Percentiles rank a stretch among this genome's conserved stretches.
These are phyloP conservation scores for Nicotiana obtusifolia DNA, from an alignment of 257 asterid species.

Conservation along the genomic window DNA sequence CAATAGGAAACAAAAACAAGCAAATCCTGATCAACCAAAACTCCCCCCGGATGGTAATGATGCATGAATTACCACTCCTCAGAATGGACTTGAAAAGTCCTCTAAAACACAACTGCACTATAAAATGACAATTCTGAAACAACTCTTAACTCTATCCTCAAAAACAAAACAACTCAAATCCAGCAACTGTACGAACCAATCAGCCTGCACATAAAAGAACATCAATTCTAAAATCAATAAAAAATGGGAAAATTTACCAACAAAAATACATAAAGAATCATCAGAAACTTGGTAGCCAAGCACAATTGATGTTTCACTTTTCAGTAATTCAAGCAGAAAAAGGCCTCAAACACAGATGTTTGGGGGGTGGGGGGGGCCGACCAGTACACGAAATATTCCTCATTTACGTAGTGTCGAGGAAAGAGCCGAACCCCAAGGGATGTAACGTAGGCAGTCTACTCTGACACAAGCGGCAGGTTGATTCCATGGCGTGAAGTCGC, in stretches of 20 bases:
- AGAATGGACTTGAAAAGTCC: constrained; percentile 16
- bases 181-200: constrained; percentile 24
- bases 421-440: no score
- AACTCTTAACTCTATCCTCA: constrained; percentile 12
- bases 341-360: not conserved
- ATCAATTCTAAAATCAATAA: constrained; percentile 8
- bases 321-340: not conserved
- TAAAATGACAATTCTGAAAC: constrained; percentile 12
- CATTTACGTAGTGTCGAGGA: no score
- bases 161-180: constrained; percentile 20
- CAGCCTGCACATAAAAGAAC: constrained; percentile 46
- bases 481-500: no score
- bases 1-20: constrained; percentile 12
- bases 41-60: constrained; percentile 6
- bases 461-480: no score
- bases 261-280: not conserved
- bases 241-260: not conserved
- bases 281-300: not conserved
- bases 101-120: constrained; percentile 18
- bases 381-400: no score
- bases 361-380: no score
- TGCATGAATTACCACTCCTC: constrained; percentile 23
- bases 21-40: constrained; percentile 28
- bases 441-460: no score
- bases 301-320: not conserved